These are phyloP conservation scores for Clavispora phyllophila DNA, from an alignment of 805 yeast genomes.

Conservation along the genomic window DNA sequence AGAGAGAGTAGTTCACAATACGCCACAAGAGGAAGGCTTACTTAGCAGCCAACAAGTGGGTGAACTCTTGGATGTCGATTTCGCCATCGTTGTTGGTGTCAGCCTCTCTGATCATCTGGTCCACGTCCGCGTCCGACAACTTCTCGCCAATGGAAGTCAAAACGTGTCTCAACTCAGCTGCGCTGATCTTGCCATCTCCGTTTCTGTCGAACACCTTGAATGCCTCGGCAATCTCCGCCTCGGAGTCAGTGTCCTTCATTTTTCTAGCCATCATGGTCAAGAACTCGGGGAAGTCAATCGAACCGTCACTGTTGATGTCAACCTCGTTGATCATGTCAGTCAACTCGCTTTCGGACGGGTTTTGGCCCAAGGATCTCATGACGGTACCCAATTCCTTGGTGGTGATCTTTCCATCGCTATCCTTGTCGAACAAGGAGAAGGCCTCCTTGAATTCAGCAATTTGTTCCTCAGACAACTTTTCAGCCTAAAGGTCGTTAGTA, in stretches of 20 bases:
- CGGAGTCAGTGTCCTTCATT: conserved; percentile 94
- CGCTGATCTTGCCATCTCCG: conserved; percentile 95
- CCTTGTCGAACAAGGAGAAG: conserved; percentile 92
- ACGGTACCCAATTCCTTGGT: conserved; percentile 95
- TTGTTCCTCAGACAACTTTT: conserved; percentile 91
- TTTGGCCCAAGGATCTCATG: conserved; percentile 98
- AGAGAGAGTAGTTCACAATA: background rate
- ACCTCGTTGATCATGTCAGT: conserved; percentile 97
- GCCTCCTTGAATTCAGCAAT: conserved; percentile 97
- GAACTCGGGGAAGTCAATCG: conserved; percentile 45
- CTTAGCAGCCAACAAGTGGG: conserved; percentile 78
- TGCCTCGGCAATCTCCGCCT: conserved; percentile 95
- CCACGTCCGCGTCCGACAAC: conserved; percentile 93
- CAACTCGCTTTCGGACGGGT: conserved; percentile 93
- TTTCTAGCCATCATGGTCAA: conserved; percentile 48
- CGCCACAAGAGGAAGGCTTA: conserved; percentile 19
- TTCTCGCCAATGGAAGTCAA: conserved; percentile 97
- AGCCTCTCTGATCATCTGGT: conserved; percentile 95
- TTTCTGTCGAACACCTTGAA: conserved; percentile 95
- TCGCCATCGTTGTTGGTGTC: conserved; percentile 95
- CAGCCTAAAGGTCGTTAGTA: conserved; percentile 49
- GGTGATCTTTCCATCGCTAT: conserved; percentile 94
- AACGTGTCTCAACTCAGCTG: conserved; percentile 94
- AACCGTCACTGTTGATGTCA: conserved; percentile 90
- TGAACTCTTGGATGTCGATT: conserved; percentile 94